phyloP scores from a whole-genome alignment of 2,329 filamentous ascomycete species.

The Diaporthe vaccinii region DNA sequence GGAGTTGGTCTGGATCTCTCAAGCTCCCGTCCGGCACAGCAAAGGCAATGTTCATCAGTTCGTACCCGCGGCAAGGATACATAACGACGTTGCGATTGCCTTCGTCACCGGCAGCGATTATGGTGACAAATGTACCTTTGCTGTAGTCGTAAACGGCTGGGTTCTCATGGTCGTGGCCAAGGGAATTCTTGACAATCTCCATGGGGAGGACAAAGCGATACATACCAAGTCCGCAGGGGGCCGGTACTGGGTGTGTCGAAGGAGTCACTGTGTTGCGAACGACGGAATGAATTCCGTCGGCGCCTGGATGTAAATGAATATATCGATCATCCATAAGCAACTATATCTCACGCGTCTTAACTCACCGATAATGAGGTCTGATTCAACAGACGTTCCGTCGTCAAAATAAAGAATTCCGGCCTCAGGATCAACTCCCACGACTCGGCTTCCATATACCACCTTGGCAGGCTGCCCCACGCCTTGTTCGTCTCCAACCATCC shows the following conservation, averaged over 20 bases:
- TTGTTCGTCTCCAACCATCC: background rate
- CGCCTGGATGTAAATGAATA: background rate
- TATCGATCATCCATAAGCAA: background rate
- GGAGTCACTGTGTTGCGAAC: background rate
- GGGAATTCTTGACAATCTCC: background rate
- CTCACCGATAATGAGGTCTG: constrained; percentile 8
- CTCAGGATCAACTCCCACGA: constrained; percentile 8
- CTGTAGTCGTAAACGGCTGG: background rate
- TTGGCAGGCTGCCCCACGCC: background rate
- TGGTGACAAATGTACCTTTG: background rate
- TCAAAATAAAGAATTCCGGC: background rate
- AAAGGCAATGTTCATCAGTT: constrained; percentile 15
- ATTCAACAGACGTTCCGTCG: background rate
- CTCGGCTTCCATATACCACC: background rate
- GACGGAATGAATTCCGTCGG: constrained; percentile 10
- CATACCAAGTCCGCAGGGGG: background rate
- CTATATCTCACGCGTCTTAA: background rate
- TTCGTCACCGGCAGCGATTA: background rate
- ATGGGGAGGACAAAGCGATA: constrained; percentile 13
- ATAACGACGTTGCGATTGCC: constrained; percentile 12
- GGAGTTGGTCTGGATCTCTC: background rate
- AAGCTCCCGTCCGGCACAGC: background rate
- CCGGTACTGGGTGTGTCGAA: constrained; percentile 7
- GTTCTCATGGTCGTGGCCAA: background rate
- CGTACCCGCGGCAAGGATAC: background rate